Evolutionary conservation across 1,284 basidiomycete genomes (phyloP).

Genomic region (Naganishia albida): DNA sequence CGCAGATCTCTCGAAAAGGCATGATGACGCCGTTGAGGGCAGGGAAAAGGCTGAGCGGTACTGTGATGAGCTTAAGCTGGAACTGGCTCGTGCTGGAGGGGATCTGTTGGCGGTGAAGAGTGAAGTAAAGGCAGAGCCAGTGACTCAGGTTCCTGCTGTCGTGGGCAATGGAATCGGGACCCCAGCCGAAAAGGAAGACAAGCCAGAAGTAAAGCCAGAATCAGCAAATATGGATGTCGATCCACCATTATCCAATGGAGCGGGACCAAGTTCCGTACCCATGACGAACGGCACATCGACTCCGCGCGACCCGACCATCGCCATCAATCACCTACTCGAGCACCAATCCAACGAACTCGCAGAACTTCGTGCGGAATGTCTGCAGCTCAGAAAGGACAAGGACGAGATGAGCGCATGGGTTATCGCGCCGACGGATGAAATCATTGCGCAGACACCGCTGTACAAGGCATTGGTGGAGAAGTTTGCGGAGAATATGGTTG

Average conservation of each 20-base stretch:
- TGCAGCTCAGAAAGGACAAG: conserved; percentile 15
- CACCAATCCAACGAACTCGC: conserved; percentile 21
- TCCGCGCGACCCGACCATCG: background rate
- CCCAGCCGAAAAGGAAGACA: conserved; percentile 1
- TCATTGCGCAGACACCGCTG: conserved; percentile 24
- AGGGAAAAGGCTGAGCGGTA: conserved; percentile 21
- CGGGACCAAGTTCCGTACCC: background rate
- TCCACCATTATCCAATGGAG: conserved; percentile 1
- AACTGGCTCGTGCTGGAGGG: conserved; percentile 13
- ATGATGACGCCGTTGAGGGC: conserved; percentile 17
- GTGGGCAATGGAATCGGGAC: conserved; percentile 7
- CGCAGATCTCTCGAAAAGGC: conserved; percentile 18
- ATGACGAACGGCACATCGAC: conserved; percentile 1
- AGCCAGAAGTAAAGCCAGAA: conserved; percentile 13
- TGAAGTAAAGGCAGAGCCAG: background rate
- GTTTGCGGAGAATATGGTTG: conserved; percentile 26
- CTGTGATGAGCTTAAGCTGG: conserved; percentile 23
- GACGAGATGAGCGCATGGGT: conserved; percentile 26
- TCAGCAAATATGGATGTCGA: background rate
- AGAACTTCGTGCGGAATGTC: conserved; percentile 22
- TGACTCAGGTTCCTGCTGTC: background rate
- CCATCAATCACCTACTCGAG: conserved; percentile 15
- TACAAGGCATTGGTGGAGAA: conserved; percentile 25
- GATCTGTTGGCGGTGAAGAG: conserved; percentile 3
- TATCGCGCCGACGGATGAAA: conserved; percentile 26